These are phyloP conservation scores for Dothistroma septosporum DNA, from an alignment of 2,329 filamentous ascomycete genomes.

Conservation along the genomic window DNA sequence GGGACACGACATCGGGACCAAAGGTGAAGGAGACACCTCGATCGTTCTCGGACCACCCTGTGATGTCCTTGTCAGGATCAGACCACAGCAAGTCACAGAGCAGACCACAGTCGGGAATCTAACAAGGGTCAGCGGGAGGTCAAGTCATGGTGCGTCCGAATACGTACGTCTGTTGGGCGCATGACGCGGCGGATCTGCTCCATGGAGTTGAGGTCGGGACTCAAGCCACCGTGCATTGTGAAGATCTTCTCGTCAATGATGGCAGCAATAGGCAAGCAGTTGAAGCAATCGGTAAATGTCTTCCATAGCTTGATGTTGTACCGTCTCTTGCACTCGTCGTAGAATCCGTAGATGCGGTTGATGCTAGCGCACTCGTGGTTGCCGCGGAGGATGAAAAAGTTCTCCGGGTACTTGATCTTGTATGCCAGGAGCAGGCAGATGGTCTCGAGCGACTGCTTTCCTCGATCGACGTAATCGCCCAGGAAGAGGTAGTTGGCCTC, in stretches of 20 bases:
- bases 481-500: conserved; percentile 99
- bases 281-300: conserved; percentile 99
- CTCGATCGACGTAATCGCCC: conserved; percentile 96
- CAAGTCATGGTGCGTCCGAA: neutral
- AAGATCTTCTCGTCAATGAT: conserved; percentile 99
- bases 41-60: conserved; percentile 98
- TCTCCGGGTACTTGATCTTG: conserved; percentile 99
- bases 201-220: conserved; percentile 98
- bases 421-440: conserved; percentile 95
- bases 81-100: conserved; percentile 98
- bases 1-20: conserved; percentile 91
- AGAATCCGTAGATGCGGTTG: conserved; percentile 99
- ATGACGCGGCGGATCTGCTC: conserved; percentile 99
- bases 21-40: conserved; percentile 98
- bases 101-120: conserved; percentile 97
- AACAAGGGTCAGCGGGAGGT: conserved; percentile 21
- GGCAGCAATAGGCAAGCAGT: conserved; percentile 94
- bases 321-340: conserved; percentile 98
- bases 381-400: conserved; percentile 97
- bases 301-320: conserved; percentile 99
- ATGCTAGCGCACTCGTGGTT: conserved; percentile 99
- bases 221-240: conserved; percentile 97
- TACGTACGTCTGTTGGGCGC: conserved; percentile 94
- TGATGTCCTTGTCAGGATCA: conserved; percentile 98
- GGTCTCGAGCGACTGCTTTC: conserved; percentile 98